phyloP scores from a whole-genome alignment of 345 rosid genomes.

The Cardamine occulta region DNA sequence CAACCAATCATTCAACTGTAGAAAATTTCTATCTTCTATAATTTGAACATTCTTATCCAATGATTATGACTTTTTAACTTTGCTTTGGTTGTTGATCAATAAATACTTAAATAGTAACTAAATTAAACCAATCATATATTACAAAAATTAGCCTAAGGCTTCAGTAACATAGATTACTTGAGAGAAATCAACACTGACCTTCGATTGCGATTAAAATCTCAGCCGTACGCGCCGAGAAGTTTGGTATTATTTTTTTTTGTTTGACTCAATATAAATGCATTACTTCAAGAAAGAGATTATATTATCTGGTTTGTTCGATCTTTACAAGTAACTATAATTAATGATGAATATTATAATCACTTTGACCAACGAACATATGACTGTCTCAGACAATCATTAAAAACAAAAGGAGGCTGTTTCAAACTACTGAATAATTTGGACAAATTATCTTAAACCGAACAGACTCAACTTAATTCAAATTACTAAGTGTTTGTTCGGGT shows the following conservation, averaged over 20 bases:
- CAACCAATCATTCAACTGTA: not conserved
- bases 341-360: not conserved
- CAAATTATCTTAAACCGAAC: too few relatives aligned
- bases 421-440: too few relatives aligned
- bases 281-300: not conserved
- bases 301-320: not conserved
- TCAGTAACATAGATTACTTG: not conserved
- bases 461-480: too few relatives aligned
- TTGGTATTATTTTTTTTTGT: not conserved
- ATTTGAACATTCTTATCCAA: not conserved
- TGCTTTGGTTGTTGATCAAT: not conserved
- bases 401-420: too few relatives aligned
- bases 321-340: not conserved
- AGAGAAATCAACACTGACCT: not conserved
- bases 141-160: not conserved
- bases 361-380: too few relatives aligned
- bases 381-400: too few relatives aligned
- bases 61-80: not conserved
- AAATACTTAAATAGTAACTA: not conserved
- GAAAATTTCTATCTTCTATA: not conserved
- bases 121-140: not conserved
- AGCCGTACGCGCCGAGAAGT: not conserved
- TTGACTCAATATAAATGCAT: not conserved
- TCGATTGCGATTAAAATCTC: not conserved
- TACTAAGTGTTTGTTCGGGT: too few relatives aligned